Base-by-base conservation (phyloP, 257 asterid genomes). In the Petunia axillaris region DNA sequence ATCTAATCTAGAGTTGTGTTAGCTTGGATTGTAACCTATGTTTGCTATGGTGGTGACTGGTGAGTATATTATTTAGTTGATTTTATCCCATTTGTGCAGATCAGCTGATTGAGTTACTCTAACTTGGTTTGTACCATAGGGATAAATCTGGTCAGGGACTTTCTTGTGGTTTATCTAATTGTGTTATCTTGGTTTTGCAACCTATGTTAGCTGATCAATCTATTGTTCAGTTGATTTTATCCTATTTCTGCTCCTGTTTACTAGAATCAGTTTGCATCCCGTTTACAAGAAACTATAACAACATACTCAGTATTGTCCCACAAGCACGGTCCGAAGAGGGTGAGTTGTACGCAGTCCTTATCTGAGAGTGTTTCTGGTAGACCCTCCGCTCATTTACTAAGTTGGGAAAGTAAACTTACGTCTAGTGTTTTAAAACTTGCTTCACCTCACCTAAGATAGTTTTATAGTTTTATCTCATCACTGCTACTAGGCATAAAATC, bases 41-140 rank as follows among this genome's bases (percentile, higher is more conserved):
- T 76, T 76, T 40, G 68, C 11, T 76, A 57, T 35, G 53, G 35
- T 25, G 25, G 25, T 44, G n/a, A 62, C 13, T 25, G 25, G 25
- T 44, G n/a, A 62, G 10, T 77, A 70, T 77, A 57, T 77, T 41
- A 77, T 77, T 62, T 50, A 16, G 58, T 71, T 48, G 40, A 77
- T 59, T 46, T 53, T 35, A 75, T 75, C 36, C 65, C n/a, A 7
- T 54, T 76, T 63, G 74, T 46, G 58, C 48, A 77, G 80, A 41
- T 76, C 41, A 46, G 77, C 59, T 5, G 50, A 50, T 70, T 16
- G 86, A 82, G 70, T 35, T 41, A 15, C 4, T 16, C 65, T 85
- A 35, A 58, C 76, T 59, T 8, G 65, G 65, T 39, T 7, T 37
- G 16, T 65, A 43, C 75, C 74, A 13, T 13, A 3, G 48, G 40